Base-by-base conservation (phyloP, 2,329 filamentous ascomycete species). In the Myriosclerotinia curreyana region DNA sequence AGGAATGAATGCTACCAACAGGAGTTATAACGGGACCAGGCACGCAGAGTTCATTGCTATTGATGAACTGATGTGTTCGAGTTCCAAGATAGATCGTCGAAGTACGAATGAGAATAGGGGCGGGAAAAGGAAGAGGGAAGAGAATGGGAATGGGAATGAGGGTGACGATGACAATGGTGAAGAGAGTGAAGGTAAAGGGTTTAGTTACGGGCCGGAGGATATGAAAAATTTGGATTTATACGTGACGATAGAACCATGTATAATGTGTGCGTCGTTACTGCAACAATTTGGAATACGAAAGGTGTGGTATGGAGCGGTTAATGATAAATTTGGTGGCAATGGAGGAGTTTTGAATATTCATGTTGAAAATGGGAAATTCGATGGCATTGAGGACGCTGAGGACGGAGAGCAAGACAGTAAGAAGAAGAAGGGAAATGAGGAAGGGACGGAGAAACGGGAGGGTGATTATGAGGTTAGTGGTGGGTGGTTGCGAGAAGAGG, bases 1-100 rank as follows among this genome's bases (percentile, higher is more conserved):
- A 68, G 95, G 95, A 67, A 97, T 97, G 90, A 99, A 99, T 73
- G 95, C 96, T 68, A 99, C 95, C 61, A 99, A 97, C 73, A 83
- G 90, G 70, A 95, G 90, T 34, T 86, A 94, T 55, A 87, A 96
- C 79, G 95, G 95, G 52, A 98, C 95, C 54, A 87, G 93, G 34
- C 95, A 99, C 76, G 95, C 95, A 52, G 95, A 99, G 76, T 96
- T 98, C 74, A 88, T 98, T 77, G 95, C 93, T 55, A 82, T 99
- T 61, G 81, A 84, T 64, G 78, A 85, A 67, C 85, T 89, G 69
- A 79, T 90, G 53, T 78, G 63, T 25, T 75, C 86, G 15, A 75
- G 84, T 44, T 82, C 82, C 78, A 28, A 48, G 5, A 1, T 44
- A 20, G 50, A 22, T 40, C 15, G 28, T 34, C n/a, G 28, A 5